Percentiles rank a stretch among this genome's conserved stretches.
These are phyloP conservation scores for Rhododendron ferrugineum DNA, from an alignment of 148 eudicot species.

Conservation along the genomic window DNA sequence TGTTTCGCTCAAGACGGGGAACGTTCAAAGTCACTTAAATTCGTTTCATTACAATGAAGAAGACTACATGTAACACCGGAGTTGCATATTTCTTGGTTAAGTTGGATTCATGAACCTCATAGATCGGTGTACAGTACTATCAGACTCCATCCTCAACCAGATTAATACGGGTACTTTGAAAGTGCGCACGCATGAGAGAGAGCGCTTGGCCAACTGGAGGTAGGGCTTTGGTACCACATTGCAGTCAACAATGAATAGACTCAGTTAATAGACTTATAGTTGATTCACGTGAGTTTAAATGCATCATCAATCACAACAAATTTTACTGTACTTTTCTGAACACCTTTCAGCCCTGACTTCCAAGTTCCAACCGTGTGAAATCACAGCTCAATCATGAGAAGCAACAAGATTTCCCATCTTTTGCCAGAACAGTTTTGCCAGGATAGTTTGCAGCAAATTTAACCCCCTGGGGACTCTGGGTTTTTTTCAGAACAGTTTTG, in stretches of 20 bases:
- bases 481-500: neutral
- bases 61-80: neutral
- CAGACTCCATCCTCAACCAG: neutral
- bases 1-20: neutral
- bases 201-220: neutral
- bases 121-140: neutral
- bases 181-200: neutral
- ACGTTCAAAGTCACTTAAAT: neutral
- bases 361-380: neutral
- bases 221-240: neutral
- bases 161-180: neutral
- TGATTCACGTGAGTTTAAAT: neutral
- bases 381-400: neutral
- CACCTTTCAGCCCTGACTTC: neutral
- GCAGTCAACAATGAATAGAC: neutral
- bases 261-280: neutral
- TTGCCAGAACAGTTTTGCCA: neutral
- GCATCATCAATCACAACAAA: neutral
- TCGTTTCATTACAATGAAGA: neutral
- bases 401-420: neutral
- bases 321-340: too few relatives aligned
- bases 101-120: neutral
- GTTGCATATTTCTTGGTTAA: neutral
- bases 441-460: neutral
- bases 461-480: neutral